Base-by-base conservation (phyloP, 768 basidiomycete species). In the Agaricus blazei region DNA sequence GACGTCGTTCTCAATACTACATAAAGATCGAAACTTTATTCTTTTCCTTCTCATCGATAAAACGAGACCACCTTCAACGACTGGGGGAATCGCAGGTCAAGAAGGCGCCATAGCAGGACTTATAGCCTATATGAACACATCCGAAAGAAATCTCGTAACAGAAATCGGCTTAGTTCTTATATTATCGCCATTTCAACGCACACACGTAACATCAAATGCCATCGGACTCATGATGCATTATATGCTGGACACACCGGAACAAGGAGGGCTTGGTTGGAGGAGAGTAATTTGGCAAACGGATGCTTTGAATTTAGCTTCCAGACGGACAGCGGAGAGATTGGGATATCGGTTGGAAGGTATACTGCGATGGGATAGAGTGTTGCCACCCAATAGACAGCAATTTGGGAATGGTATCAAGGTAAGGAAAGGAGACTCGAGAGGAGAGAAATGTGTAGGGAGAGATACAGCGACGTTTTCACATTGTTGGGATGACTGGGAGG, bases 271-370 rank as follows among this genome's bases (percentile, higher is more conserved):
- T 2, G 79, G 81, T 0, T 64, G 89, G 36, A 75, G 86, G 3
- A 74, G 87, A 9, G 79, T 86, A 0, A 79, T 80, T 28, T 90
- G 85, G 82, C 75, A 78, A 58, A 73, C 83, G 3, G 77, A 82
- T 48, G 62, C 67, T 12, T 52, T 62, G 24, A 89, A 89, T 62
- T 48, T 43, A 9, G 61, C 71, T 0, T 84, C 82, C 37, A 66
- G 83, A 12, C 60, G 67, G 4, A 70, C 76, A 0, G 87, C 86
- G 0, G 70, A 82, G 62, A 71, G 80, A 49, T 68, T 88, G 72
- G 86, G 85, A 1, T 85, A 90, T 64, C 68, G 65, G 52, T 56
- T 66, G 29, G 88, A 90, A 63, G 81, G 71, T 0, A 63, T 76
- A 7, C 46, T 79, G 59, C 64, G 78, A 43, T 88, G 85, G 84